A percentile compares a stretch with the other conserved stretches of the same genome.
These are phyloP conservation scores for Myxozyma monticola DNA, from an alignment of 805 yeast genomes.

Conservation along the genomic window DNA sequence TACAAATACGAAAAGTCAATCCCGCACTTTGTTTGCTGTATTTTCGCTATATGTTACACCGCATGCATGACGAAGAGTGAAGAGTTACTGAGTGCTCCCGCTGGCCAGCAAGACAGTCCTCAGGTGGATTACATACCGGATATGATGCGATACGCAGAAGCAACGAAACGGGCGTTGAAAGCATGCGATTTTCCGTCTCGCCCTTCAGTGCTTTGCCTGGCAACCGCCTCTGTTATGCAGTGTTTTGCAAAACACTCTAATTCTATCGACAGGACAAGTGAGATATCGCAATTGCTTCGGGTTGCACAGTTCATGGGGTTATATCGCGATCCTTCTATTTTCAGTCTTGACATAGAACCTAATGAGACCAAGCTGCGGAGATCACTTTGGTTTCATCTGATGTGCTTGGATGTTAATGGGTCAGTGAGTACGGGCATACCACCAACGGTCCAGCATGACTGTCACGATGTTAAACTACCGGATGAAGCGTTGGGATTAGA, in stretches of 20 bases:
- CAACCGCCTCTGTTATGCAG: constrained; percentile 14
- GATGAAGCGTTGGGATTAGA: constrained; percentile 8
- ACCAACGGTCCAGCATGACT: constrained; percentile 1
- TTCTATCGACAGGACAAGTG: constrained; percentile 10
- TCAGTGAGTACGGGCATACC: constrained; percentile 23
- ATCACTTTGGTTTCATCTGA: constrained; percentile 18
- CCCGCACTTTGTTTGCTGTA: constrained; percentile 7
- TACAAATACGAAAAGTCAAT: not conserved
- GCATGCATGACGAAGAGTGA: constrained; percentile 17
- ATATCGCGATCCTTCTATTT: constrained; percentile 21
- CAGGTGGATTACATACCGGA: constrained; percentile 3
- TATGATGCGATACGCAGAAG: constrained; percentile 5
- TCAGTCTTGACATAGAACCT: constrained; percentile 1
- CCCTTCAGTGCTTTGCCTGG: constrained; percentile 15
- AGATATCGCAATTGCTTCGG: constrained; percentile 11
- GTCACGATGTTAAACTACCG: constrained; percentile 20
- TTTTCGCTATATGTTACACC: constrained; percentile 12
- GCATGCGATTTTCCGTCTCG: constrained; percentile 17
- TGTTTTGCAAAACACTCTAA: constrained; percentile 9
- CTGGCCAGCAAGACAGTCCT: not conserved
- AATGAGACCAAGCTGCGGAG: constrained; percentile 11
- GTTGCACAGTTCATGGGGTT: constrained; percentile 19
- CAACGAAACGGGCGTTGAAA: constrained; percentile 11
- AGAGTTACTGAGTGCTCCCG: constrained; percentile 8
- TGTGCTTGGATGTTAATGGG: constrained; percentile 20